Evolutionary conservation across 1,284 basidiomycete species (phyloP).

Genomic region (Ganoderma lingzhi): DNA sequence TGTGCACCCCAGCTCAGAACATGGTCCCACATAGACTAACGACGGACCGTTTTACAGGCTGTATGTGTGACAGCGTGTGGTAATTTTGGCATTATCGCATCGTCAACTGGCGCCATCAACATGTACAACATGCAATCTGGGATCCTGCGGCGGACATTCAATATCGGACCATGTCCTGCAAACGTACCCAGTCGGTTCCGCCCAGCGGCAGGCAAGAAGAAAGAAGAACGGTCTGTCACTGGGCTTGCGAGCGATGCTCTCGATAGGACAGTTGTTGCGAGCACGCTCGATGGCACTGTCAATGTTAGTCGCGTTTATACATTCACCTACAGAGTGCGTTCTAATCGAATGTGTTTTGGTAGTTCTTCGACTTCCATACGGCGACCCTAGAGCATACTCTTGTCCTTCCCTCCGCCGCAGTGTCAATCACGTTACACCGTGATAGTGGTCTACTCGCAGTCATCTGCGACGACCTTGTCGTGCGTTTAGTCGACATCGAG

Average conservation of each 20-base stretch:
- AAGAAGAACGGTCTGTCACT: constrained; percentile 72
- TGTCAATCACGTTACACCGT: constrained; percentile 81
- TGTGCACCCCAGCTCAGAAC: constrained; percentile 38
- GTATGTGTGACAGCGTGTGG: constrained; percentile 95
- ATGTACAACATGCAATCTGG: constrained; percentile 99
- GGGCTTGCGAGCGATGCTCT: constrained; percentile 90
- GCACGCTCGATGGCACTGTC: constrained; percentile 88
- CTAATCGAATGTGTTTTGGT: not conserved
- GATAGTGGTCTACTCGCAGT: constrained; percentile 90
- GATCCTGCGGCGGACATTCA: constrained; percentile 82
- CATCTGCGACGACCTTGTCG: constrained; percentile 85
- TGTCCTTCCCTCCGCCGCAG: constrained; percentile 72
- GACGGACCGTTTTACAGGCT: constrained; percentile 53
- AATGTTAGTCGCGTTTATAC: constrained; percentile 66
- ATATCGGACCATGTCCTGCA: constrained; percentile 67
- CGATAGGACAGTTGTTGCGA: constrained; percentile 84
- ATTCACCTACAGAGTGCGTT: not conserved
- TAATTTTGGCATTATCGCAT: constrained; percentile 91
- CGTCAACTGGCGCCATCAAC: constrained; percentile 79
- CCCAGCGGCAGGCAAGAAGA: constrained; percentile 48
- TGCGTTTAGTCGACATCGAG: constrained; percentile 93
- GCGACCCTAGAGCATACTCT: constrained; percentile 76
- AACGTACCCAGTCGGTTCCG: constrained; percentile 51
- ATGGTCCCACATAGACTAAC: not conserved
- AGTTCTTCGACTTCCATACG: constrained; percentile 98